These are phyloP conservation scores for Lodderomyces orthopsilosis DNA, from an alignment of 1,139 yeast species.

Conservation along the genomic window DNA sequence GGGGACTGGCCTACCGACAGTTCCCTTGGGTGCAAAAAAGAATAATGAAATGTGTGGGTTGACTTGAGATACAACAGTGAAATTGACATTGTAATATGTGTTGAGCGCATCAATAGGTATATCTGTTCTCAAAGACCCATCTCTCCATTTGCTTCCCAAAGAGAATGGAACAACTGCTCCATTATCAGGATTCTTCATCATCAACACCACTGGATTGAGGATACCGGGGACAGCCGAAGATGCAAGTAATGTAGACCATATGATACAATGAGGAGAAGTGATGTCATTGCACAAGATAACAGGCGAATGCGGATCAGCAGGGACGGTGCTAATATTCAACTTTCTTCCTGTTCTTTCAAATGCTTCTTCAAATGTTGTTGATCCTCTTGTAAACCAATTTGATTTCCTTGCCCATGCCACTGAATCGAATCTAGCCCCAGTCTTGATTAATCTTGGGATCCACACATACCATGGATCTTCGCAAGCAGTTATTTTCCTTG, in stretches of 20 bases:
- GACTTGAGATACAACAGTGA: constrained; percentile 75
- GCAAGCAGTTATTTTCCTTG: constrained; percentile 68
- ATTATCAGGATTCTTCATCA: constrained; percentile 59
- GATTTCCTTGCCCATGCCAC: constrained; percentile 70
- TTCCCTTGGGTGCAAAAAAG: constrained; percentile 76
- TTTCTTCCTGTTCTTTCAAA: constrained; percentile 65
- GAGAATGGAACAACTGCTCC: constrained; percentile 59
- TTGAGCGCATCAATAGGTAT: constrained; percentile 67
- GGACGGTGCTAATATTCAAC: constrained; percentile 73
- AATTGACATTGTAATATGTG: constrained; percentile 76
- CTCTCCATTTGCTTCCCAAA: constrained; percentile 73
- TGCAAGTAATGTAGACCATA: constrained; percentile 76
- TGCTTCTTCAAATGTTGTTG: constrained; percentile 70
- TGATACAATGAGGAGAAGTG: constrained; percentile 79
- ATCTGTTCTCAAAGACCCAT: constrained; percentile 71
- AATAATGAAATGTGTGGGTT: constrained; percentile 79
- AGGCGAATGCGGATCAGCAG: constrained; percentile 81
- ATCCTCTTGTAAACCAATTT: constrained; percentile 70
- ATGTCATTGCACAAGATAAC: constrained; percentile 74
- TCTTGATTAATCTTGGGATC: constrained; percentile 63
- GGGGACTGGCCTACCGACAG: constrained; percentile 77
- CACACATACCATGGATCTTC: constrained; percentile 63
- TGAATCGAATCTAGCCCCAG: constrained; percentile 79
- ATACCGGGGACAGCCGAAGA: constrained; percentile 85
- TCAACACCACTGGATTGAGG: constrained; percentile 74